Evolutionary conservation across 1,284 basidiomycete species (phyloP), one percentile per base, ranked within the genome.

Genomic region (Cryptococcus sp.): DNA sequence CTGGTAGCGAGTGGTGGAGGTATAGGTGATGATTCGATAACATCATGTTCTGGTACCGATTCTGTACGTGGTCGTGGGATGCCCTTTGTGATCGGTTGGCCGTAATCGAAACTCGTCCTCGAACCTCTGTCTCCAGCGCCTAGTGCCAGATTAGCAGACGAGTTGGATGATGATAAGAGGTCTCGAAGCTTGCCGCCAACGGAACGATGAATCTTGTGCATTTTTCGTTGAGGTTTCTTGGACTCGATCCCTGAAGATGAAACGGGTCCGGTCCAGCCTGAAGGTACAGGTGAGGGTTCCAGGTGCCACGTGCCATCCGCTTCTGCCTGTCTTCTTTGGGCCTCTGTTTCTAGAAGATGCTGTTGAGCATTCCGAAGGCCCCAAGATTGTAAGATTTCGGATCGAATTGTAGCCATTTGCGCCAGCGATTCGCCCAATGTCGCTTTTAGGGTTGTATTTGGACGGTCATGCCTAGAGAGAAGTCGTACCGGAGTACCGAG

Each of bases 141-240:
- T 22, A 42, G 4, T 4, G 59, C 49, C 0, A 66, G 46, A 24
- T 52, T 46, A 18, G 46, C 48, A 2, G 61, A 59, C 40, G 65
- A 62, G 3, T 50, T 50, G 1, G 64, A 65, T 19, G 67, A 62
- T 1, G 56, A 53, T 19, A 73, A 57, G 25, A 73, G 55, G 18
- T 69, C 70, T 13, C 65, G 53, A 21, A 73, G 57, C 47, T 60
- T 56, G 25, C 69, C 67, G 13, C 70, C 70, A 7, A 70, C 64
- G 0, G 61, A 64, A 23, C 57, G 48, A 34, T 66, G 65, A 9
- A 73, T 55, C 50, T 67, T 69, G 52, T 69, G 65, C 53, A 64
- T 67, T 50, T 65, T 66, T 24, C 46, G 49, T 28, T 53, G 52
- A 21, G 45, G 45, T 40, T 61, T 61, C 41, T 62, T 67, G 55